Conservation (phyloP, 305 asterid species). For the Euphrasia arctica region DNA sequence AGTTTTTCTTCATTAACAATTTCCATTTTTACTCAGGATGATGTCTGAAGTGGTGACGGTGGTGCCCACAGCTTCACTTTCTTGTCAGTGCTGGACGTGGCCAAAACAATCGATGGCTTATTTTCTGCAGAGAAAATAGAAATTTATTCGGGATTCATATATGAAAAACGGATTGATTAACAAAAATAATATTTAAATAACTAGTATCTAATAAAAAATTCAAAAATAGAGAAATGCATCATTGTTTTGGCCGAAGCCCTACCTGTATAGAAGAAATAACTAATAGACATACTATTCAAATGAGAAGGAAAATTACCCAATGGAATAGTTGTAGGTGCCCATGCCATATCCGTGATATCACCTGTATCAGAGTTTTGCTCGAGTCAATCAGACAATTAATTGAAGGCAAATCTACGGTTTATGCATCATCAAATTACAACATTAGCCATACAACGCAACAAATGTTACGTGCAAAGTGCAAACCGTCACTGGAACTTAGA, state of each 20-base stretch:
- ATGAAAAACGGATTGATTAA: neutral
- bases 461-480: neutral
- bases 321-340: slow-evolving; percentile 72
- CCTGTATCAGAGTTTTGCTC: slow-evolving; percentile 47
- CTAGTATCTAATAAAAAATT: too few relatives aligned
- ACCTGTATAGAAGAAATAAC: neutral
- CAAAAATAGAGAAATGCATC: neutral
- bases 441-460: neutral
- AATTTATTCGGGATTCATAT: neutral
- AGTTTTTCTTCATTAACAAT: neutral
- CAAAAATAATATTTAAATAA: too few relatives aligned
- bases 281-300: slow-evolving; percentile 2
- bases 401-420: slow-evolving; percentile 17
- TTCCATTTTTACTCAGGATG: slow-evolving; percentile 26
- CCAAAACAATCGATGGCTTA: slow-evolving; percentile 48
- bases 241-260: neutral
- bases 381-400: slow-evolving; percentile 10
- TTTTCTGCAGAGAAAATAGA: slow-evolving; percentile 45
- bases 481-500: neutral
- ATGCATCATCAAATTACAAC: neutral
- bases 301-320: slow-evolving; percentile 39
- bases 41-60: slow-evolving; percentile 50
- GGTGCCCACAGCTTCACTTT: slow-evolving; percentile 95
- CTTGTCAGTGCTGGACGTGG: slow-evolving; percentile 89
- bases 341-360: slow-evolving; percentile 73